These are phyloP conservation scores for Plasmopara viticola DNA, from an alignment of 352 stramenopile species.

Conservation along the genomic window DNA sequence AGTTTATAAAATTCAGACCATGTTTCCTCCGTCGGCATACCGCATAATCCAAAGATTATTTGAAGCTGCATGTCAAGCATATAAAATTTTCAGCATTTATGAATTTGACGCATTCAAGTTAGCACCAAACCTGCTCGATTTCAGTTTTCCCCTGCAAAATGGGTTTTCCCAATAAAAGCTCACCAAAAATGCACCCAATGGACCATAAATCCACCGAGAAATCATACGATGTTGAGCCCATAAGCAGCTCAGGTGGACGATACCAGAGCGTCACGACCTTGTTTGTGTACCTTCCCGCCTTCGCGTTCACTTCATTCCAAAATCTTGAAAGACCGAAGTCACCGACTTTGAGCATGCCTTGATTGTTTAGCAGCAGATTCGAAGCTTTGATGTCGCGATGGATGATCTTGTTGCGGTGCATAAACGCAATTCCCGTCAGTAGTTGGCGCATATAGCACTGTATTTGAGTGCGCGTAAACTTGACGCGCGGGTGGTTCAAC, in stretches of 20 bases:
- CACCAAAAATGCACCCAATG: slow-evolving; percentile 85
- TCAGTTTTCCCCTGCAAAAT: slow-evolving; percentile 80
- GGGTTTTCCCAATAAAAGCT: slow-evolving; percentile 72
- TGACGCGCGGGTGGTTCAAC: slow-evolving; percentile 76
- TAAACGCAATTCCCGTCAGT: slow-evolving; percentile 75
- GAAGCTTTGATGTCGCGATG: slow-evolving; percentile 85
- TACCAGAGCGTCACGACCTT: slow-evolving; percentile 96
- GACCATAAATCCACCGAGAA: slow-evolving; percentile 94
- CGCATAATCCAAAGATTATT: slow-evolving; percentile 72
- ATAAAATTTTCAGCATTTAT: background rate
- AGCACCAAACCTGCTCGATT: slow-evolving; percentile 59
- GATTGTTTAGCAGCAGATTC: slow-evolving; percentile 80
- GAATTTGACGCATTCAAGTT: slow-evolving; percentile 1
- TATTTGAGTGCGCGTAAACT: slow-evolving; percentile 80
- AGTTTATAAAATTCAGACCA: slow-evolving; percentile 79
- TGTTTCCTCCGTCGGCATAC: slow-evolving; percentile 70
- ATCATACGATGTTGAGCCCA: slow-evolving; percentile 90
- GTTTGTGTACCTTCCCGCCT: slow-evolving; percentile 86
- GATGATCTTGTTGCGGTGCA: slow-evolving; percentile 86
- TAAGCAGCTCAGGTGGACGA: slow-evolving; percentile 87
- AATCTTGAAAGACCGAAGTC: slow-evolving; percentile 81
- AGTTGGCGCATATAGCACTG: slow-evolving; percentile 87
- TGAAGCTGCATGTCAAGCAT: slow-evolving; percentile 38
- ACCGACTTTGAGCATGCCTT: slow-evolving; percentile 76
- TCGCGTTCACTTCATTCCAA: slow-evolving; percentile 82